These are phyloP conservation scores for Fusarium proliferatum DNA, from an alignment of 2,329 filamentous ascomycete species.

Conservation along the genomic window DNA sequence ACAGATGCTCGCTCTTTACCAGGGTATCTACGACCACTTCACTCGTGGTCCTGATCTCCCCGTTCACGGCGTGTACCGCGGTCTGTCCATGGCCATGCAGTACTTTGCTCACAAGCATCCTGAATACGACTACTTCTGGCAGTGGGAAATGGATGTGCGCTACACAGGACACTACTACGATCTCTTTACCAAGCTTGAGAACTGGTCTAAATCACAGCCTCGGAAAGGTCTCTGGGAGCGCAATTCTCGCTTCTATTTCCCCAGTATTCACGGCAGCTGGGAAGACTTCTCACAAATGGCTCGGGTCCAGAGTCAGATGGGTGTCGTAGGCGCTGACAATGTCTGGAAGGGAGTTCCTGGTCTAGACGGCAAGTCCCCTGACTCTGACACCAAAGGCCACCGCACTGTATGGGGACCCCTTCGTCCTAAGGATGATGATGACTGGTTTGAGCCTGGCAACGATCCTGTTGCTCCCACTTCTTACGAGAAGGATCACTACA, in stretches of 20 bases:
- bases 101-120: slow-evolving; percentile 90
- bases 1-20: slow-evolving; percentile 92
- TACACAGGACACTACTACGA: slow-evolving; percentile 91
- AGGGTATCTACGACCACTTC: slow-evolving; percentile 84
- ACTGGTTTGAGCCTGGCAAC: slow-evolving; percentile 78
- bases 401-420: slow-evolving; percentile 86
- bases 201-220: slow-evolving; percentile 78
- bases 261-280: slow-evolving; percentile 80
- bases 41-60: slow-evolving; percentile 73
- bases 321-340: slow-evolving; percentile 72
- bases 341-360: slow-evolving; percentile 69
- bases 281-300: slow-evolving; percentile 81
- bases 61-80: slow-evolving; percentile 92
- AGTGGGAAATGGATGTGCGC: slow-evolving; percentile 94
- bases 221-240: slow-evolving; percentile 86
- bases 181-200: slow-evolving; percentile 74
- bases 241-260: slow-evolving; percentile 81
- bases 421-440: slow-evolving; percentile 72
- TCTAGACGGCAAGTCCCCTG: slow-evolving; percentile 52
- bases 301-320: slow-evolving; percentile 78
- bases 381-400: slow-evolving; percentile 48
- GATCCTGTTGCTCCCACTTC: slow-evolving; percentile 76
- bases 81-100: slow-evolving; percentile 93
- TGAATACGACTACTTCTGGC: slow-evolving; percentile 92
- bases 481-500: slow-evolving; percentile 82